Percentiles rank a stretch among this genome's conserved stretches.
These are phyloP conservation scores for Lasiodiplodia hormozganensis DNA, from an alignment of 2,329 filamentous ascomycete species.

Conservation along the genomic window DNA sequence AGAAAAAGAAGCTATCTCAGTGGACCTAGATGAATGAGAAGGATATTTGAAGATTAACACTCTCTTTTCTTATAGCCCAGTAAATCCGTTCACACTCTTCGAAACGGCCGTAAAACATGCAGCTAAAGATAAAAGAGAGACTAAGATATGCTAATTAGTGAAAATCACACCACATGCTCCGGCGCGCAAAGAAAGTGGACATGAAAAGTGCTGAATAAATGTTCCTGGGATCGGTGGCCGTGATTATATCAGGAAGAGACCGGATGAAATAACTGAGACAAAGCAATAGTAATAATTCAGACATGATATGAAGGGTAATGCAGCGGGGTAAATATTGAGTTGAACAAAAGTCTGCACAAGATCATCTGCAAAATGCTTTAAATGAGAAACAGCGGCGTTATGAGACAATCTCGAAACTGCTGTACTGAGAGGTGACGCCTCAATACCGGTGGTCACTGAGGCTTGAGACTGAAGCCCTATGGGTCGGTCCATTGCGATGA, in stretches of 20 bases:
- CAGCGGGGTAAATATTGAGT: not conserved
- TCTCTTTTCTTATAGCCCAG: not conserved
- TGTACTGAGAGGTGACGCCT: not conserved
- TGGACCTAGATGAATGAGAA: not conserved
- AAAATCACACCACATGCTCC: not conserved
- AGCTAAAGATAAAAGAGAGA: not conserved
- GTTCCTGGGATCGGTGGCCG: not conserved
- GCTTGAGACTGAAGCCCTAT: conserved; percentile 11
- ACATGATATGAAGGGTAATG: not conserved
- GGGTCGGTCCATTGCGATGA: not conserved
- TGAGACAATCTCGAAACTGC: not conserved
- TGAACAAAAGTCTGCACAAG: not conserved
- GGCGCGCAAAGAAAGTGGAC: not conserved
- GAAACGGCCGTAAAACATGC: not conserved
- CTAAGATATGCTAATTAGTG: not conserved
- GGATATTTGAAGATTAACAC: not conserved
- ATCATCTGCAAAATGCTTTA: not conserved
- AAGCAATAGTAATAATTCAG: not conserved
- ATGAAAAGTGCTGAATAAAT: not conserved
- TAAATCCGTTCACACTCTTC: not conserved
- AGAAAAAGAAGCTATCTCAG: not conserved
- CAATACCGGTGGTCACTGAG: not conserved
- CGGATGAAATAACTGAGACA: not conserved
- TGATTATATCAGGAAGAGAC: not conserved
- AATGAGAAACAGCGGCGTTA: not conserved